Conservation (phyloP, 768 basidiomycete genomes). For the Asterophora lycoperdoides region DNA sequence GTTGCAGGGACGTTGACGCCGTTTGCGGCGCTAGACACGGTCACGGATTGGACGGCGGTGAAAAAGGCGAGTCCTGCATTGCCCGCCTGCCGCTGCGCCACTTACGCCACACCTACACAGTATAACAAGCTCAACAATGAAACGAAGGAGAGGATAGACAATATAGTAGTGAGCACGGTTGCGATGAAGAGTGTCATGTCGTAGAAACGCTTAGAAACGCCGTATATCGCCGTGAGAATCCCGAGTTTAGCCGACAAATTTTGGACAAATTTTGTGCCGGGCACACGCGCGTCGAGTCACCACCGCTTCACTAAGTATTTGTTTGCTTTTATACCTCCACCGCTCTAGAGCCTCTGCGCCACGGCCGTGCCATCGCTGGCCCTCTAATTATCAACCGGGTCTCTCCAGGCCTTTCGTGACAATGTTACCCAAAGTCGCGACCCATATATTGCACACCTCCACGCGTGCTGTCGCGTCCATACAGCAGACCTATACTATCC, state of each 20-base stretch:
- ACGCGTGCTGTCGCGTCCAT: constrained; percentile 72
- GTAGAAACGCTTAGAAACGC: constrained; percentile 15
- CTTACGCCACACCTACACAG: constrained; percentile 27
- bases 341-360: not conserved
- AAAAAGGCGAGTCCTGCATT: constrained; percentile 55
- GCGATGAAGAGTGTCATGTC: constrained; percentile 73
- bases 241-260: constrained; percentile 12
- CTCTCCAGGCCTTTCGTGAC: not conserved
- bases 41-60: constrained; percentile 71
- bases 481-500: constrained; percentile 65
- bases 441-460: constrained; percentile 71
- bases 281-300: constrained; percentile 3
- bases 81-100: too few species aligned
- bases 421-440: constrained; percentile 84
- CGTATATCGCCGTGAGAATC: constrained; percentile 11
- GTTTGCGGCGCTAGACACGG: constrained; percentile 36
- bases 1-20: constrained; percentile 55
- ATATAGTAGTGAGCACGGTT: constrained; percentile 71
- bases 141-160: constrained; percentile 39
- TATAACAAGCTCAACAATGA: constrained; percentile 69
- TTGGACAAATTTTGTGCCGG: constrained; percentile 13
- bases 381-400: not conserved
- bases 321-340: not conserved
- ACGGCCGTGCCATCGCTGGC: not conserved
- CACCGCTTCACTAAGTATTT: not conserved